Percentiles rank a stretch among this genome's conserved stretches.
Conservation (phyloP, 2,329 filamentous ascomycete species). For the Colletotrichum lindemuthianum region DNA sequence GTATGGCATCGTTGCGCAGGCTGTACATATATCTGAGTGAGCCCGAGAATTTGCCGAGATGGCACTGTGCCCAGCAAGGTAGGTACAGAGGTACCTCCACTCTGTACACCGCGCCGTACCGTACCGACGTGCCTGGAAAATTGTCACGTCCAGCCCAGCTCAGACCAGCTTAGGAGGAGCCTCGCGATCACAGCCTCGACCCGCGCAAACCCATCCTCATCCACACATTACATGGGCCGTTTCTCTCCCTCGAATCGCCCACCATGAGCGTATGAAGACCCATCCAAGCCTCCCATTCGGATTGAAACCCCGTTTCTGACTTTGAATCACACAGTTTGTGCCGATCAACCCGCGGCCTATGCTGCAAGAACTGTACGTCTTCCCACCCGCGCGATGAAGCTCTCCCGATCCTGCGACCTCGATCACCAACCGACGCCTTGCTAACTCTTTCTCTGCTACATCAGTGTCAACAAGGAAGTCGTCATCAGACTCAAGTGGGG, state of each 20-base stretch:
- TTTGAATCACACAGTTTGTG: conserved; percentile 70
- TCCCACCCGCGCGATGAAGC: conserved; percentile 1
- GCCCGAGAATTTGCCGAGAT: no score
- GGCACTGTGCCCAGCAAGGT: no score
- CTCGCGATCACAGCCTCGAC: conserved; percentile 33
- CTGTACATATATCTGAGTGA: no score
- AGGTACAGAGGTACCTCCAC: no score
- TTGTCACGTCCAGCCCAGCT: no score
- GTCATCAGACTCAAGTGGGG: conserved; percentile 97
- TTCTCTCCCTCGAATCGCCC: conserved; percentile 38
- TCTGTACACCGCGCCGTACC: no score
- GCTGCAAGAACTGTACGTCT: conserved; percentile 86
- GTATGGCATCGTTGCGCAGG: no score
- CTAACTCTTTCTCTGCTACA: conserved; percentile 2
- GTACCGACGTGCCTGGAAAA: no score
- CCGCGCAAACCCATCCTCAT: conserved; percentile 32
- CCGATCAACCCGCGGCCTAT: conserved; percentile 97
- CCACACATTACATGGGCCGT: conserved; percentile 35
- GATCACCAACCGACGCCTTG: conserved; percentile 13
- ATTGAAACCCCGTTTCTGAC: not conserved
- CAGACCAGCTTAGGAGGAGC: conserved; percentile 10
- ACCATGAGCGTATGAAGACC: conserved; percentile 47
- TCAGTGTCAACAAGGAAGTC: conserved; percentile 87
- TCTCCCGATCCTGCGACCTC: not conserved
- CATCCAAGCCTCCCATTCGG: not conserved